These are phyloP conservation scores for Saccharata proteae DNA, from an alignment of 2,329 filamentous ascomycete genomes.

Conservation along the genomic window DNA sequence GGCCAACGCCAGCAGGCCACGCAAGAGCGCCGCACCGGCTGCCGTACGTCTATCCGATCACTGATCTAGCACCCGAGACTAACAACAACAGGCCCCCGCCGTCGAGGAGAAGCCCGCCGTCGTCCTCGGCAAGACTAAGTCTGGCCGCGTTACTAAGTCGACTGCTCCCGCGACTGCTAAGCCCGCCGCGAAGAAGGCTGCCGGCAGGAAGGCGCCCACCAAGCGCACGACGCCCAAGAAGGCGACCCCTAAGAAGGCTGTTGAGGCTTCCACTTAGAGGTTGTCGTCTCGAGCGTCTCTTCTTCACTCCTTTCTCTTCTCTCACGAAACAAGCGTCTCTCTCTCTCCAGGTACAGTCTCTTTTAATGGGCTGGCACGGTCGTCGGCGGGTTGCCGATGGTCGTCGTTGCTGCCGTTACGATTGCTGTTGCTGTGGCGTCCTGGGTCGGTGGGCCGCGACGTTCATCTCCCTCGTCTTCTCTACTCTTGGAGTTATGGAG, in stretches of 20 bases:
- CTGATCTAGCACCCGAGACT: not conserved
- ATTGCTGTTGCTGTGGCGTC: no score
- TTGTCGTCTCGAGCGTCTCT: conserved; percentile 1
- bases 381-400: no score
- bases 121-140: conserved; percentile 70
- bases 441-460: no score
- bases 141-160: conserved; percentile 69
- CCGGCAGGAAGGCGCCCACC: conserved; percentile 21
- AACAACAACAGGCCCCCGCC: conserved; percentile 39
- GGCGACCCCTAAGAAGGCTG: conserved; percentile 24
- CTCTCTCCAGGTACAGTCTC: no score
- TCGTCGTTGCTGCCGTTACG: no score
- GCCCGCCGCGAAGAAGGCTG: conserved; percentile 14
- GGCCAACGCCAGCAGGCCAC: conserved; percentile 34
- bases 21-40: conserved; percentile 27
- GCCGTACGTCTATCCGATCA: conserved; percentile 6
- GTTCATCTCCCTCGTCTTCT: no score
- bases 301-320: not conserved
- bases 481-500: no score
- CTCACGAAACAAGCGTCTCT: no score
- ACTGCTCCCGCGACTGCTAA: conserved; percentile 34
- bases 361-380: no score
- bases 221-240: conserved; percentile 32
- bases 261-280: conserved; percentile 14
- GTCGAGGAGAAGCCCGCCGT: conserved; percentile 55